These are phyloP conservation scores for Naegleria lovaniensis DNA, from an alignment of 208 protist genomes.

Conservation along the genomic window DNA sequence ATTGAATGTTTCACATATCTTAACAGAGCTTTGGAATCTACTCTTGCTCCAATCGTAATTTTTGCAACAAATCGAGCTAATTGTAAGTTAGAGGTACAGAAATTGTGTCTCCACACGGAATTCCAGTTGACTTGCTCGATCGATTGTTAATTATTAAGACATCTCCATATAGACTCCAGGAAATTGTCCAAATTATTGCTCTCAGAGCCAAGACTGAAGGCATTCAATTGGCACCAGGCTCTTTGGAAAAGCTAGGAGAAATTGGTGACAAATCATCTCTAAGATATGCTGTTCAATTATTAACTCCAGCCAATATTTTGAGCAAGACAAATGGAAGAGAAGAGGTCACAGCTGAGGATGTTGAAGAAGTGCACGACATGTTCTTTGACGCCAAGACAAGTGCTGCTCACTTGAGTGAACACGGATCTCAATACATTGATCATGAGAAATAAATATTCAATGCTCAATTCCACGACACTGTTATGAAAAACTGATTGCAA, in stretches of 20 bases:
- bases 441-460: not conserved
- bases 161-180: constrained; percentile 84
- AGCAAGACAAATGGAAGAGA: constrained; percentile 81
- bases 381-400: constrained; percentile 96
- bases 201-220: constrained; percentile 89
- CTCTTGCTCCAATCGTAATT: constrained; percentile 98
- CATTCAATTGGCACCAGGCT: constrained; percentile 79
- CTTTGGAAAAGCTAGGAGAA: constrained; percentile 72
- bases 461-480: too few relatives aligned
- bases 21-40: constrained; percentile 98
- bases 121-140: constrained; percentile 98
- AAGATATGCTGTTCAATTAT: constrained; percentile 93
- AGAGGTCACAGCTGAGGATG: constrained; percentile 74
- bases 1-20: constrained; percentile 99
- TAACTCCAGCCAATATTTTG: constrained; percentile 91
- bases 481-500: too few relatives aligned
- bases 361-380: constrained; percentile 85
- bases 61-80: constrained; percentile 99
- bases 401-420: constrained; percentile 39
- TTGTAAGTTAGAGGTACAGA: constrained; percentile 92
- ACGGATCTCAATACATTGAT: not conserved
- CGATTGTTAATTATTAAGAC: constrained; percentile 98
- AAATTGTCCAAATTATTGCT: constrained; percentile 89
- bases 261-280: constrained; percentile 88
- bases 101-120: constrained; percentile 94